Evolutionary conservation across 805 yeast species (phyloP).

Genomic region (Hanseniaspora meyeri): DNA sequence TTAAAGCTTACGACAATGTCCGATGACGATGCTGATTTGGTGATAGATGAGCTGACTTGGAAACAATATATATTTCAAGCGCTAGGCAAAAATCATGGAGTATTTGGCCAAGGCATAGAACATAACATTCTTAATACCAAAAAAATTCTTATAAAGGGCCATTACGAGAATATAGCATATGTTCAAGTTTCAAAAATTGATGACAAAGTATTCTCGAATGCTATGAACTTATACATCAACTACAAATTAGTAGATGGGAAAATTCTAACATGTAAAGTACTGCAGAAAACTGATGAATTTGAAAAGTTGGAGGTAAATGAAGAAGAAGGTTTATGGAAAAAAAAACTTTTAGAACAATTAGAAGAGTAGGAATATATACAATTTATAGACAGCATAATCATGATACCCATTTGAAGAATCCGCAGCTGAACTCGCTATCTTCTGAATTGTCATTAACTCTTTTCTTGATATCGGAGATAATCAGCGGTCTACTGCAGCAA

Average conservation of each 20-base stretch:
- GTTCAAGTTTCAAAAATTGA: constrained; percentile 26
- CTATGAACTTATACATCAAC: constrained; percentile 27
- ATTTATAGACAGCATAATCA: neutral
- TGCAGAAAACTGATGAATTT: constrained; percentile 20
- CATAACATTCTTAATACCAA: constrained; percentile 23
- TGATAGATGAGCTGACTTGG: constrained; percentile 31
- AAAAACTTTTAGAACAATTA: constrained; percentile 13
- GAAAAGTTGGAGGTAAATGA: constrained; percentile 21
- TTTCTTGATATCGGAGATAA: neutral
- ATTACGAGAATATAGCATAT: constrained; percentile 16
- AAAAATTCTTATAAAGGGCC: constrained; percentile 11
- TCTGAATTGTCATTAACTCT: constrained; percentile 21
- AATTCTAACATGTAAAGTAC: constrained; percentile 19
- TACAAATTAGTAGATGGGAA: constrained; percentile 22
- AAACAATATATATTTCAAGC: constrained; percentile 28
- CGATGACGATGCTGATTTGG: constrained; percentile 17
- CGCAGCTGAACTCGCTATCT: constrained; percentile 33
- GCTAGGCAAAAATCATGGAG: constrained; percentile 29
- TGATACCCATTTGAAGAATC: constrained; percentile 41
- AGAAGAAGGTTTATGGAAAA: constrained; percentile 23
- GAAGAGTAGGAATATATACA: neutral
- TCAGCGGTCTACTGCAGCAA: constrained; percentile 34
- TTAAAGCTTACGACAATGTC: constrained; percentile 18
- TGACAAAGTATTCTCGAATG: constrained; percentile 22
- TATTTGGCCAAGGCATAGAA: constrained; percentile 32